These are phyloP conservation scores for Fusarium citri DNA, from an alignment of 2,329 filamentous ascomycete genomes.

Conservation along the genomic window DNA sequence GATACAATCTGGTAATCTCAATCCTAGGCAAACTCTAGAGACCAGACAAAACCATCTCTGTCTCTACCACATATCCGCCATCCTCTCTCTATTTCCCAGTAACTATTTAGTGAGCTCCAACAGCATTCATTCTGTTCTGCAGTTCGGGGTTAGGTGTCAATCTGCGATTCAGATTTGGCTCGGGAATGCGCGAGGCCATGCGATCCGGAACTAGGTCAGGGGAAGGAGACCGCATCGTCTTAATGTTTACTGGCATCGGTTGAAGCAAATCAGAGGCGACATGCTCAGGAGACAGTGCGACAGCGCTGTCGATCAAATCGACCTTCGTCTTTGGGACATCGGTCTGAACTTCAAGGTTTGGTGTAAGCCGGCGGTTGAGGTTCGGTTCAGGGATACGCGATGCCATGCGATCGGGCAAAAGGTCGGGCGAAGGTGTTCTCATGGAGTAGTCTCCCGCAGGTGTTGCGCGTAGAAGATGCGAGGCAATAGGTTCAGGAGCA, in stretches of 20 bases:
- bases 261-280: constrained; percentile 64
- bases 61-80: not conserved
- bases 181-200: constrained; percentile 68
- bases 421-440: constrained; percentile 67
- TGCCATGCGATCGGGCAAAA: constrained; percentile 72
- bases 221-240: constrained; percentile 65
- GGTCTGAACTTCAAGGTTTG: constrained; percentile 63
- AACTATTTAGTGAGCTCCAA: constrained; percentile 27
- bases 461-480: constrained; percentile 64
- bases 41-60: constrained; percentile 32
- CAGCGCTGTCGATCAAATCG: constrained; percentile 59
- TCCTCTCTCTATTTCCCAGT: not conserved
- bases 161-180: constrained; percentile 58
- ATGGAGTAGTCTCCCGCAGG: constrained; percentile 67
- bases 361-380: constrained; percentile 59
- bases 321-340: constrained; percentile 58
- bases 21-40: constrained; percentile 17
- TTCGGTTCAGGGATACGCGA: constrained; percentile 65
- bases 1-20: constrained; percentile 33
- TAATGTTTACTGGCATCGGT: constrained; percentile 65
- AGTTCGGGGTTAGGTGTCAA: constrained; percentile 63
- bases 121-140: constrained; percentile 50
- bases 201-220: constrained; percentile 72
- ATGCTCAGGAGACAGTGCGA: constrained; percentile 65
- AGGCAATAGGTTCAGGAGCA: constrained; percentile 67